phyloP scores from a whole-genome alignment of 1,284 basidiomycete species.

The Ceratobasidium sp. region DNA sequence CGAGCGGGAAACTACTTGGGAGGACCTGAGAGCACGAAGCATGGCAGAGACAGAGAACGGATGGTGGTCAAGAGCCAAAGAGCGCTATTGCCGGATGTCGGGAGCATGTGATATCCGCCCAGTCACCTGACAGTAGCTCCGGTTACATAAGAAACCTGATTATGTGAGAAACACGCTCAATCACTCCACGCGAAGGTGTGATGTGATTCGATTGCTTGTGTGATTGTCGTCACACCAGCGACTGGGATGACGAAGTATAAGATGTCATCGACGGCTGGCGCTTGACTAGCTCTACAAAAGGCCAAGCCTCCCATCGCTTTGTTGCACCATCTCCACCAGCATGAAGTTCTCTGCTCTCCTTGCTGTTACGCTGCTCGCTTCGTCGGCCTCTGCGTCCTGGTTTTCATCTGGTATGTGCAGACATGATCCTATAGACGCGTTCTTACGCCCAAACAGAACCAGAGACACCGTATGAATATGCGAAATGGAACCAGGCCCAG shows the following conservation, averaged over 20 bases:
- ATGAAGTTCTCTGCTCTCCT: constrained; percentile 38
- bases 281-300: constrained; percentile 19
- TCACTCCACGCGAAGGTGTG: neutral
- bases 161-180: neutral
- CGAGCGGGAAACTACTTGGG: neutral
- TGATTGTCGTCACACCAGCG: too few relatives aligned
- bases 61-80: constrained; percentile 2
- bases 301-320: neutral
- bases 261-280: neutral
- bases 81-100: neutral
- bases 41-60: constrained; percentile 9
- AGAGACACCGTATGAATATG: constrained; percentile 54
- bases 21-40: constrained; percentile 22
- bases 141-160: neutral
- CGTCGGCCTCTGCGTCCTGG: constrained; percentile 37
- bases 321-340: constrained; percentile 8
- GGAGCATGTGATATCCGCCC: constrained; percentile 1
- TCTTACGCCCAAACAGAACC: neutral
- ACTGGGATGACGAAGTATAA: too few relatives aligned
- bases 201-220: neutral
- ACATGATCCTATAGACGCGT: neutral
- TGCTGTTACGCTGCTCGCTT: constrained; percentile 31
- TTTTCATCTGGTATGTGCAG: constrained; percentile 13
- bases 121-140: neutral
- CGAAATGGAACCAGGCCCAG: constrained; percentile 67